A percentile compares a stretch with the other conserved stretches of the same genome.
These are phyloP conservation scores for Fusarium sublunatum DNA, from an alignment of 2,329 filamentous ascomycete genomes.

Conservation along the genomic window DNA sequence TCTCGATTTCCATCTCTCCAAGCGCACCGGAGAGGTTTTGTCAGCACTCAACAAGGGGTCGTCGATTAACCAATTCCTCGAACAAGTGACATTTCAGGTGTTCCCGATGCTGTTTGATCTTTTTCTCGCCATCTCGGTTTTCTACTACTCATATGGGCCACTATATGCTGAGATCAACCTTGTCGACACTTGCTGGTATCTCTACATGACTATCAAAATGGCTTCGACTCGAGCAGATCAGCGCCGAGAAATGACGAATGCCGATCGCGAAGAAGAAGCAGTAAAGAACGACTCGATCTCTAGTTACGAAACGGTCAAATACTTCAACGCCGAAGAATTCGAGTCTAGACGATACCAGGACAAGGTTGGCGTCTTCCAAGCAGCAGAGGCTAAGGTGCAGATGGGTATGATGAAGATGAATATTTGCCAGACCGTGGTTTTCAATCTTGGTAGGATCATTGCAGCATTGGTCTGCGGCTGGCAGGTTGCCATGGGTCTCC, in stretches of 20 bases:
- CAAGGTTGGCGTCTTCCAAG: conserved; percentile 77
- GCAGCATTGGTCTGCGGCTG: conserved; percentile 80
- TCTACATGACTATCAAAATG: conserved; percentile 96
- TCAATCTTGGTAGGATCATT: conserved; percentile 79
- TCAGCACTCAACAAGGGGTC: conserved; percentile 96
- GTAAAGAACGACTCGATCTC: conserved; percentile 99
- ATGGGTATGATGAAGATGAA: conserved; percentile 84
- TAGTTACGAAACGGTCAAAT: conserved; percentile 96
- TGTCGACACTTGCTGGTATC: conserved; percentile 93
- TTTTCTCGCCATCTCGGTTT: conserved; percentile 80
- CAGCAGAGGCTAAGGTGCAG: conserved; percentile 79
- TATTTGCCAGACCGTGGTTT: conserved; percentile 81
- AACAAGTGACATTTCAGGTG: conserved; percentile 96
- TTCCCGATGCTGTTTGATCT: conserved; percentile 95
- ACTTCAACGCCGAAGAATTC: conserved; percentile 86
- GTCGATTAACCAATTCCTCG: conserved; percentile 95
- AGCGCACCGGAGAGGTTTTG: conserved; percentile 94
- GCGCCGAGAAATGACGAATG: conserved; percentile 92
- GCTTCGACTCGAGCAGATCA: conserved; percentile 92
- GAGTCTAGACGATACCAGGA: conserved; percentile 79
- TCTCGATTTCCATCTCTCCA: conserved; percentile 95
- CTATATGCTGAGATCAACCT: conserved; percentile 91
- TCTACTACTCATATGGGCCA: conserved; percentile 70
- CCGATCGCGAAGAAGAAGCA: conserved; percentile 92
- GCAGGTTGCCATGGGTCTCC: conserved; percentile 75